Base-by-base conservation (phyloP, 2,329 filamentous ascomycete genomes). In the Ascochyta clinopodiicola region DNA sequence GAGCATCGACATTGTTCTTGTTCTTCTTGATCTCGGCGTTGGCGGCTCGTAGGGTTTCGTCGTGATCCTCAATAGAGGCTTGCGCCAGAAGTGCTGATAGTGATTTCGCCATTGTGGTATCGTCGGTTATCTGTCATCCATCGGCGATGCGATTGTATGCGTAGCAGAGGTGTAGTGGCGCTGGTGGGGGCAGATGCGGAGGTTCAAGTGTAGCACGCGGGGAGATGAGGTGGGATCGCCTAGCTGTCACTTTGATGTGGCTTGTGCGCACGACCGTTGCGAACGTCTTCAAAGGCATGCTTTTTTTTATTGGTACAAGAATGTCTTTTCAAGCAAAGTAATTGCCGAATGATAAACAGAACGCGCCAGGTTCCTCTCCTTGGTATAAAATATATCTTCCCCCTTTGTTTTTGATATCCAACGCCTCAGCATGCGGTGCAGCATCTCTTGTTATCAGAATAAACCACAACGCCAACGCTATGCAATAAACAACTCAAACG, bases 1-100 rank as follows among this genome's bases (percentile, higher is more conserved):
- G 86, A 48, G 88, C 87, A 36, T 84, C 78, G 24, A 80, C 56
- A 62, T 88, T 82, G 48, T 73, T 73, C 69, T 87, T 88, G n/a
- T 81, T 82, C 55, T 82, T 82, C 69, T 84, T 82, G 42, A 88
- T 77, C 0, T 78, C 76, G 31, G 77, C 79, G 68, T 87, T 83
- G 62, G 86, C 84, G 51, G 84, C 81, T 66, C 85, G 86, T 58
- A 95, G 84, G 46, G 90, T 79, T 75, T 93, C 88, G 42, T 89
- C 85, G 75, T 93, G 88, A 78, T 95, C 90, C 57, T 85, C 81
- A 66, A 88, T 82, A 49, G 81, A 79, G 29, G 83, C 78, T 63
- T 81, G 82, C 68, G 84, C 80, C 56, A 88, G 78, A 54, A 88
- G 79, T 55, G 81, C 78, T 59, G 80, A 77, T 52, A 88, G 77